Evolutionary conservation across 2,329 filamentous ascomycete genomes (phyloP).

Genomic region (Trichoderma afroharzianum): DNA sequence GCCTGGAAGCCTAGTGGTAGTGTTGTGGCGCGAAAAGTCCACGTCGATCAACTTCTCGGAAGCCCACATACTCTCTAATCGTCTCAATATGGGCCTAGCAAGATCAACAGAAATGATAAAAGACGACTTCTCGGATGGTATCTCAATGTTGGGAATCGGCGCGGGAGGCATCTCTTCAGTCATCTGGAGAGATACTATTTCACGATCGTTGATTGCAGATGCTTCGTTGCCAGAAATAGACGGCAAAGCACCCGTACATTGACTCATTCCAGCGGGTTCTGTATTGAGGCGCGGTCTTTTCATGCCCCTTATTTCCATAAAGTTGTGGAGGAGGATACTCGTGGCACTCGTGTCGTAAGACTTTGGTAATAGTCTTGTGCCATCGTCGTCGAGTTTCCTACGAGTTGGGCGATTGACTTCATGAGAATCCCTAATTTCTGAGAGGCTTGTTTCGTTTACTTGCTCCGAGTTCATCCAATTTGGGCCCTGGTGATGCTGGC

Average conservation of each 20-base stretch:
- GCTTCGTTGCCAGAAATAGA: not conserved
- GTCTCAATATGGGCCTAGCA: constrained; percentile 46
- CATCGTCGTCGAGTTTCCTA: not conserved
- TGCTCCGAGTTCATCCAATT: not conserved
- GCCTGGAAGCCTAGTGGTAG: constrained; percentile 10
- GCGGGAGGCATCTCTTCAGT: constrained; percentile 4
- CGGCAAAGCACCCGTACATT: not conserved
- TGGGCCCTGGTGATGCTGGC: not conserved
- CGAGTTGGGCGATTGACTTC: not conserved
- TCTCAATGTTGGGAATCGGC: constrained; percentile 19
- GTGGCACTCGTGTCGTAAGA: constrained; percentile 24
- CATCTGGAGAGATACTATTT: not conserved
- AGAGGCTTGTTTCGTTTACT: not conserved
- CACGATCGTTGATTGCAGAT: not conserved
- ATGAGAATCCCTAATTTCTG: not conserved
- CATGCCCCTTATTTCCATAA: constrained; percentile 31
- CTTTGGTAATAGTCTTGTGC: constrained; percentile 17
- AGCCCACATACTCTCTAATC: constrained; percentile 48
- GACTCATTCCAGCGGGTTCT: not conserved
- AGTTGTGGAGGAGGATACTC: constrained; percentile 29
- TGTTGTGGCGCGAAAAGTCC: constrained; percentile 47
- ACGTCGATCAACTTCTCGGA: constrained; percentile 55
- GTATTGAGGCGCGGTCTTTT: constrained; percentile 24
- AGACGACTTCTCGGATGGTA: constrained; percentile 21
- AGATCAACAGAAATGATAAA: constrained; percentile 52